phyloP scores from a whole-genome alignment of 1,284 basidiomycete genomes.

The Stereum hirsutum region DNA sequence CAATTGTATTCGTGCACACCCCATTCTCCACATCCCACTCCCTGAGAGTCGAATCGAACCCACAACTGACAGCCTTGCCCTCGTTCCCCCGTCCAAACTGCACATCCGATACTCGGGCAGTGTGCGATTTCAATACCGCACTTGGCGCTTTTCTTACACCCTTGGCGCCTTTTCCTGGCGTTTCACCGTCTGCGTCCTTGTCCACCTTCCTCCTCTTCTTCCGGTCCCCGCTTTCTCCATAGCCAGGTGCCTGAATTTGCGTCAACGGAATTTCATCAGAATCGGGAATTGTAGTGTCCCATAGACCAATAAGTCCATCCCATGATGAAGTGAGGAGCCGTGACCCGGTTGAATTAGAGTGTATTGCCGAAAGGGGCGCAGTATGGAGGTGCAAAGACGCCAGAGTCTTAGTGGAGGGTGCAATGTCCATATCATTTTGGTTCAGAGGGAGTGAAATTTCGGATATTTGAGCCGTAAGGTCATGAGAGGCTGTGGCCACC shows the following conservation, averaged over 20 bases:
- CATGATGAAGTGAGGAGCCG: constrained; percentile 70
- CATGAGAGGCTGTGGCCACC: constrained; percentile 78
- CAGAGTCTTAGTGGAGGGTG: constrained; percentile 29
- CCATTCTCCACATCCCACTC: constrained; percentile 67
- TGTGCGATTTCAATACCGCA: constrained; percentile 66
- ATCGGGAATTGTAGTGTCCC: constrained; percentile 54
- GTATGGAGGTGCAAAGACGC: constrained; percentile 72
- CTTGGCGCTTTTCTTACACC: constrained; percentile 67
- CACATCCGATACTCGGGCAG: constrained; percentile 60
- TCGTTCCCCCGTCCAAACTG: constrained; percentile 30
- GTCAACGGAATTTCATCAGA: constrained; percentile 49
- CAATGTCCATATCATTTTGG: too few relatives aligned
- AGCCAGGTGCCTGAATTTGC: constrained; percentile 5
- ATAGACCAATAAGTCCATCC: constrained; percentile 77
- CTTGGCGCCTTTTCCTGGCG: too few relatives aligned
- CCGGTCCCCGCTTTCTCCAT: constrained; percentile 35
- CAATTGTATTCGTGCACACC: constrained; percentile 58
- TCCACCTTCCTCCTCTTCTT: constrained; percentile 48
- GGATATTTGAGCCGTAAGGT: constrained; percentile 54
- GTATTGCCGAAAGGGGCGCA: constrained; percentile 60
- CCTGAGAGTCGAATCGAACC: constrained; percentile 70
- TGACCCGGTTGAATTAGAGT: constrained; percentile 40
- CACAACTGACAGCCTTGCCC: constrained; percentile 52
- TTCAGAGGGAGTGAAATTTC: constrained; percentile 17
- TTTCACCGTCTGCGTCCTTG: constrained; percentile 22